These are phyloP conservation scores for Cercospora berteroae DNA, from an alignment of 2,329 filamentous ascomycete genomes.

Conservation along the genomic window DNA sequence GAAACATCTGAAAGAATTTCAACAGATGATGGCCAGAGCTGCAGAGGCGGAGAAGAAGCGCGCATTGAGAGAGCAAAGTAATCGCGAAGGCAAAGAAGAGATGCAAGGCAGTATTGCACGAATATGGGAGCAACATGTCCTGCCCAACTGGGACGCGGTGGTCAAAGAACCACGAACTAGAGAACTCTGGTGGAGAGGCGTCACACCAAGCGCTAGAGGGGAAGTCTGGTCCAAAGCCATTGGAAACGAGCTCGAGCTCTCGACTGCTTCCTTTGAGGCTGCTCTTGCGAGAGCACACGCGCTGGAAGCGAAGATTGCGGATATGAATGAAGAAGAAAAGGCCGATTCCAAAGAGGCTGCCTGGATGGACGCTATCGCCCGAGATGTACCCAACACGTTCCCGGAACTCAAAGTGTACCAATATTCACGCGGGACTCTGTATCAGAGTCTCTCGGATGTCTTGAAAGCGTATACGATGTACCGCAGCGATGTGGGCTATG, in stretches of 20 bases:
- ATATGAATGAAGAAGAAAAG: conserved; percentile 45
- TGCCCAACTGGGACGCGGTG: conserved; percentile 73
- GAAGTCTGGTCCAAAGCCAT: conserved; percentile 69
- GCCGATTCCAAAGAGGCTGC: conserved; percentile 53
- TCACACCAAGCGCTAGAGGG: conserved; percentile 68
- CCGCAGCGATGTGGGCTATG: conserved; percentile 75
- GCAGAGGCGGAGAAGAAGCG: conserved; percentile 57
- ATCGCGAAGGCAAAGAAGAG: conserved; percentile 53
- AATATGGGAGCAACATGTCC: conserved; percentile 73
- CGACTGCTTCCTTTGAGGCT: conserved; percentile 65
- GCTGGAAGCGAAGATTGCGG: conserved; percentile 56
- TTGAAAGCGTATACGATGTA: conserved; percentile 80
- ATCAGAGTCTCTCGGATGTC: conserved; percentile 67
- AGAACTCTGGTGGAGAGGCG: conserved; percentile 79
- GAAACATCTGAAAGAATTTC: conserved; percentile 80
- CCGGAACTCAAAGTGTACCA: conserved; percentile 69
- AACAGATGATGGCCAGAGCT: conserved; percentile 72
- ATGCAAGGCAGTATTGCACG: conserved; percentile 51
- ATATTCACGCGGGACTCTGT: conserved; percentile 63
- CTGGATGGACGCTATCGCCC: conserved; percentile 64
- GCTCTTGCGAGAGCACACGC: conserved; percentile 67
- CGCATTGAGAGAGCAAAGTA: conserved; percentile 50
- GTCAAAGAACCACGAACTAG: conserved; percentile 66
- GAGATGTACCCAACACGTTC: conserved; percentile 67
- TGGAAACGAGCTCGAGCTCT: conserved; percentile 69